Base-by-base conservation (phyloP, 139 green algal species). In the Auxenochlorella protothecoides region DNA sequence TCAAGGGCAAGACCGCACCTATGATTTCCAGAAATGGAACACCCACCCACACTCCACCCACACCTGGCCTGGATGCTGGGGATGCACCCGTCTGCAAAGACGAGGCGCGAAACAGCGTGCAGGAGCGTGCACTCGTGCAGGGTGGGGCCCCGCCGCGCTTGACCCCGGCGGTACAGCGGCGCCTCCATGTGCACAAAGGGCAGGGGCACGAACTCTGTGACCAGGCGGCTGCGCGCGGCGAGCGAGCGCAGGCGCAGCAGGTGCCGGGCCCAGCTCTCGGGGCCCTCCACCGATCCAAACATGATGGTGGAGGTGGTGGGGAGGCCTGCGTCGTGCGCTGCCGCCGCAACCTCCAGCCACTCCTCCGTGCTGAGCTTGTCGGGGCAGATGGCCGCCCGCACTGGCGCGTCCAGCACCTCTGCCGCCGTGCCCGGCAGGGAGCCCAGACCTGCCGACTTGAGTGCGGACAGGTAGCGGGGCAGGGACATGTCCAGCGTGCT, bases 181-280 rank as follows among this genome's bases (percentile, higher is more conserved):
- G 89, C 81, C 78, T 96, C 83, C 88, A 96, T 95, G 87, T 96
- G 90, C 65, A 97, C 92, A 83, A 97, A 97, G 5, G 92, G 91
- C 59, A 97, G 88, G 55, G 92, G 91, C 64, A 97, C 92, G 75
- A 96, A 96, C 78, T 97, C 92, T 0, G 89, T 89, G 79, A 97
- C 87, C 65, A 83, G 81, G 14, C 81, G 80, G 12, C 81, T 85
- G 57, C 70, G 64, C 55, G 62, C 27, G 27, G 27, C 27, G 27
- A 95, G 63, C 15, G 72, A 70, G 53, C 89, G 79, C 55, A 97
- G 77, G 5, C 60, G 60, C 8, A 84, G 68, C 61, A 96, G 77
- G 78, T 97, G 91, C 2, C 71, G 56, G 8, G 89, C 89, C 90
- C 89, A 94, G 54, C 81, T 55, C 10, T 57, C 14, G 0, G 81